Evolutionary conservation across 495 filamentous ascomycete species (phyloP), one percentile per base, ranked within the genome.

Genomic region (Trypethelium eluteriae): DNA sequence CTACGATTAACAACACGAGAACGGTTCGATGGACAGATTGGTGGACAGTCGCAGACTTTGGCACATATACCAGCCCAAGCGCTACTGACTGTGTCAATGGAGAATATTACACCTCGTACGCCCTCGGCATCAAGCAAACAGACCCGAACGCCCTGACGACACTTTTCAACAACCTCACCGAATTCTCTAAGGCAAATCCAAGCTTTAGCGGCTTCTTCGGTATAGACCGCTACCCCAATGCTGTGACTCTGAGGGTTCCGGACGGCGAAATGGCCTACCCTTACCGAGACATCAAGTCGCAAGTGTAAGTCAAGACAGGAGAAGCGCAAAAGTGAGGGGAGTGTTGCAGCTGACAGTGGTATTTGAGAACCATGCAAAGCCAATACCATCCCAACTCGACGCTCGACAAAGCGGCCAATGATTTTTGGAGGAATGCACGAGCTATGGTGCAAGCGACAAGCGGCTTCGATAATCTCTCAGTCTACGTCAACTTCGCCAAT

Each of bases 401-500:
- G 7, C 61, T 63, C 61, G 61, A 63, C 38, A 35, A 63, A 35
- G 34, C 35, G 61, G 64, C 64, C 10, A n/a, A 36, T 12, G 47
- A 66, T 6, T 61, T 62, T 25, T 44, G 46, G 5, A 25, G 56
- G 39, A 11, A 38, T 34, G 25, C 56, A 16, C 47, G 64, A 62
- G 44, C 44, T 32, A 49, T 16, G 14, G 16, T 66, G 39, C 41
- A 64, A 39, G 59, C 70, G 16, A 67, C 70, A 0, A 70, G 65
- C 2, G 76, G 77, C 0, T 76, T 71, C 62, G 38, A 61, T 1
- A 64, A 64, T n/a, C 62, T 76, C 3, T 47, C 70, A 7, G 57
- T 70, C 9, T 79, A 78, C 62, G 69, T 79, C 39, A 78, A 73
- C 49, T 81, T 78, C 65, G 74, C 73, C 16, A 68, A 72, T 50